Base-by-base conservation (phyloP, 441 rosid genomes). In the Manihot esculenta region DNA sequence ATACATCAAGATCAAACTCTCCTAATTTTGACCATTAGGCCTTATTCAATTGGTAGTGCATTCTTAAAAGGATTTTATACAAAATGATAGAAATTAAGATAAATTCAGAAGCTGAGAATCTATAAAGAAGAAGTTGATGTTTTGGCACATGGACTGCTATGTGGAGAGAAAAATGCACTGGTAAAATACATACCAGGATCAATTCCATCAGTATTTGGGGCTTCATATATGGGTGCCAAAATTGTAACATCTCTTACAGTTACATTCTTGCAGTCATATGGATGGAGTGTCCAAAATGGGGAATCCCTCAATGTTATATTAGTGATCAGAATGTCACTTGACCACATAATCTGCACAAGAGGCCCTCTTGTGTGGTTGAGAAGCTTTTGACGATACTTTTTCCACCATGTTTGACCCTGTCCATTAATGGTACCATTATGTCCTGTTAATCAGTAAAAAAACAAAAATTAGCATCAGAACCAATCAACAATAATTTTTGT, bases 381-480 rank as follows among this genome's bases (percentile, higher is more conserved):
- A 83, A 87, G 89, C 84, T 94, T 91, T 81, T 90, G 94, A 56
- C 89, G 94, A 80, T 86, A 80, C 82, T 87, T 95, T 77, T 84
- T 91, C 99, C 99, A 95, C 98, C 97, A 95, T 62, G 89, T 64
- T 71, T 88, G 89, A 65, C 99, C 99, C 82, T 95, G 98, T 75
- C 98, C 99, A 68, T 91, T 86, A 66, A 95, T 89, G 70, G 96
- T 95, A 69, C 99, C 99, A 65, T 95, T 92, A 77, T 93, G 89
- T 75, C 97, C 98, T 95, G 83, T 81, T 78, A 44, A 57, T 65
- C 82, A 82, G 69, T 35, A 68, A 61, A 45, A 69, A 50, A n/a
- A 66, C n/a, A 10, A 44, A 35, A 41, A 49, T 68, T 41, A 45
- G 9, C 5, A 62, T 48, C 20, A 69, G 61, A 44, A 7, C 13